Base-by-base conservation (phyloP, 2,329 filamentous ascomycete genomes). In the Orbilia brochopaga region DNA sequence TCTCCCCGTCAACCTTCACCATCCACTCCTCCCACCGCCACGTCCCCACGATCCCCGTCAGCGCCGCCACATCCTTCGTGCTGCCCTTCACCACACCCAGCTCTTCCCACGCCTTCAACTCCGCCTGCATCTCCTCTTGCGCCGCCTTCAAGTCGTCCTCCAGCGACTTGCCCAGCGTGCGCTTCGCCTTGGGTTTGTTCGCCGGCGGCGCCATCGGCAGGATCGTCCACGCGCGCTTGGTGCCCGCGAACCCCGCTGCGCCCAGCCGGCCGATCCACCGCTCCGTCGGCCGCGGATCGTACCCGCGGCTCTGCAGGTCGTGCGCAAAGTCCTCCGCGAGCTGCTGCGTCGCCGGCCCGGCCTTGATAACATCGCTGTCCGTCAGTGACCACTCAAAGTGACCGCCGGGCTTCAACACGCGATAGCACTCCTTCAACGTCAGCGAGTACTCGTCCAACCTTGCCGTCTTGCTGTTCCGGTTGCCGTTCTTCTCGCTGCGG, bases 11-110 rank as follows among this genome's bases (percentile, higher is more conserved):
- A 40, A 82, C 83, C 77, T 91, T 90, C 75, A 97, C 81, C 79
- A 97, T 85, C 94, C 94, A 99, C 79, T 91, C 90, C 84, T 99
- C 94, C 93, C 92, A 99, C 79, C 88, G 88, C 88, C 92, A 94
- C 24, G 89, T 88, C 2, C 91, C 94, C 0, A 93, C 86, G 44
- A 97, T 81, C 19, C 92, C 92, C 11, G 90, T 89, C 74, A 96
- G 83, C 76, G 85, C 87, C 1, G 90, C 90, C 13, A 88, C 86
- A 77, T 87, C 86, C 55, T 87, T 85, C 0, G 89, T 91, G 76
- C 85, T 89, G 6, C 90, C 90, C n/a, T 80, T 79, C 0, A 86
- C 82, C 78, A 86, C 83, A 13, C 73, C 75, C 17, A 67, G 58
- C 24, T 76, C 75, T 59, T 76, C 75, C 75, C 76, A 77, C 27